phyloP scores from a whole-genome alignment of 257 asterid species.

The Nicotiana knightiana region DNA sequence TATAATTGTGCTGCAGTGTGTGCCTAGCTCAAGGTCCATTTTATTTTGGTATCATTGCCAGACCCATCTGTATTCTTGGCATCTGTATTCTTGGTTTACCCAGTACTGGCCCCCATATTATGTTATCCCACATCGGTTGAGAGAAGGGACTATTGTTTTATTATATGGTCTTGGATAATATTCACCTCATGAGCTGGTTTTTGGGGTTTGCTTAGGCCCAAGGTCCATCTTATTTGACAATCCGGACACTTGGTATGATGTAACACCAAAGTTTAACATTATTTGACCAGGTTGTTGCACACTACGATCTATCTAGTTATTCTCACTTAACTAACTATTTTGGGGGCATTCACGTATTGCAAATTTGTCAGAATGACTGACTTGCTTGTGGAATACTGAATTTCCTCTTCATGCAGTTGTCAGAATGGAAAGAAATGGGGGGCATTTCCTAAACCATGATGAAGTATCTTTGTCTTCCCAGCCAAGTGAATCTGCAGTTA shows the following conservation, averaged over 20 bases:
- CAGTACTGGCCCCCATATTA: background rate
- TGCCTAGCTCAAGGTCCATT: background rate
- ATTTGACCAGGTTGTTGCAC: background rate
- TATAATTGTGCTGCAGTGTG: background rate
- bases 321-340: background rate
- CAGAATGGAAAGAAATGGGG: slow-evolving; percentile 18
- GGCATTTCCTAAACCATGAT: slow-evolving; percentile 17
- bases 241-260: background rate
- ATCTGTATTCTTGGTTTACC: background rate
- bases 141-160: background rate
- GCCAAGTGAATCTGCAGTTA: slow-evolving; percentile 21
- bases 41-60: background rate
- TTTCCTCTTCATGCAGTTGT: slow-evolving; percentile 26
- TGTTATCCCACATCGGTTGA: background rate
- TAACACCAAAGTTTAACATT: background rate
- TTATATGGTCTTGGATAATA: background rate
- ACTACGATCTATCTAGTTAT: background rate
- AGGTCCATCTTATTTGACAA: background rate
- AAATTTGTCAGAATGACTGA: background rate
- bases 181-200: background rate
- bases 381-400: slow-evolving; percentile 15
- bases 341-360: background rate
- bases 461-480: slow-evolving; percentile 22
- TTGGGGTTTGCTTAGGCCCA: background rate
- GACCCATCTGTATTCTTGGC: background rate